Evolutionary conservation across 2,329 filamentous ascomycete species (phyloP).

Genomic region (Ophiostoma tasmaniense): DNA sequence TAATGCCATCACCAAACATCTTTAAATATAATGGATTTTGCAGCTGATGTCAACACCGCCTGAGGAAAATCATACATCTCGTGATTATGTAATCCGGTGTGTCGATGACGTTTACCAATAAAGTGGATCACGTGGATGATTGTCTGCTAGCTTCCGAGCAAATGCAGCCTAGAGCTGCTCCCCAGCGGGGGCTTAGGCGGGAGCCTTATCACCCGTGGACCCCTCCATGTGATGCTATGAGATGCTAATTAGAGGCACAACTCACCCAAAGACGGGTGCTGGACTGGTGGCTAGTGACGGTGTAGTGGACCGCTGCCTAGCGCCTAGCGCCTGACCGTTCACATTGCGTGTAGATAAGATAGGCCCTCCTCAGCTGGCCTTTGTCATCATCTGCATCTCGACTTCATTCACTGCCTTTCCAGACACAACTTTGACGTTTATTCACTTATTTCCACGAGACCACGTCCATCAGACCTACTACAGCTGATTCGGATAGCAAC

Average conservation of each 20-base stretch:
- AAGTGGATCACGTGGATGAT: background rate
- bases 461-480: background rate
- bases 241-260: background rate
- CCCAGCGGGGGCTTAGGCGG: background rate
- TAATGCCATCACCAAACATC: background rate
- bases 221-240: conserved; percentile 14
- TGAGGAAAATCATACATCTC: too few relatives aligned
- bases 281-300: background rate
- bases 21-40: too few relatives aligned
- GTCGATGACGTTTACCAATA: background rate
- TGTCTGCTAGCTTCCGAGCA: background rate
- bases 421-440: background rate
- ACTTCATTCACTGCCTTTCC: background rate
- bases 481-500: background rate
- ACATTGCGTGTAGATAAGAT: conserved; percentile 1
- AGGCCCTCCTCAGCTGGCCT: background rate
- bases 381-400: background rate
- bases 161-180: background rate
- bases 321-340: background rate
- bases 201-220: conserved; percentile 7
- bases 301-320: conserved; percentile 7
- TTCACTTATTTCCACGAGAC: background rate
- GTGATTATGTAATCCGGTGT: background rate
- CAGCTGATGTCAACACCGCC: background rate
- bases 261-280: background rate